A percentile compares a stretch with the other conserved stretches of the same genome.
phyloP scores from a whole-genome alignment of 345 rosid species.

The Moricandia arvensis region DNA sequence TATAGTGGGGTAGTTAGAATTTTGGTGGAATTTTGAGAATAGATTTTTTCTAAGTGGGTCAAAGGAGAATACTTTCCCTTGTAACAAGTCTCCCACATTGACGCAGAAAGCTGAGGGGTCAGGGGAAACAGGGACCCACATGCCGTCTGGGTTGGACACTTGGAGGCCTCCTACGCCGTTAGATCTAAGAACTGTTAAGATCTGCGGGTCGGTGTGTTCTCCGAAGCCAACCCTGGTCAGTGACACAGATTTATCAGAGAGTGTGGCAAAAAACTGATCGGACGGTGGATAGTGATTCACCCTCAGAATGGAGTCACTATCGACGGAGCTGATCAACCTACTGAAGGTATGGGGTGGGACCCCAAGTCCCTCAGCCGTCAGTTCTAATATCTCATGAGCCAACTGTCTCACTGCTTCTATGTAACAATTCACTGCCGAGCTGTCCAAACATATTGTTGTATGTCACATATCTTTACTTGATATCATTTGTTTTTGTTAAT shows the following conservation, averaged over 20 bases:
- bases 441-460: slow-evolving; percentile 36
- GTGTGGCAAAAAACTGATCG: slow-evolving; percentile 22
- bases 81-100: slow-evolving; percentile 81
- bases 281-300: slow-evolving; percentile 74
- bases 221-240: slow-evolving; percentile 66
- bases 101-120: slow-evolving; percentile 72
- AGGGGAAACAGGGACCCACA: slow-evolving; percentile 81
- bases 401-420: slow-evolving; percentile 55
- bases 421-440: slow-evolving; percentile 61
- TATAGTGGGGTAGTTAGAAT: too few relatives aligned
- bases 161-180: slow-evolving; percentile 88
- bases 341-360: slow-evolving; percentile 51
- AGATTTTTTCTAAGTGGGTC: too few relatives aligned
- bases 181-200: slow-evolving; percentile 75
- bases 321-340: slow-evolving; percentile 56
- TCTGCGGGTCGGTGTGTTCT: slow-evolving; percentile 96
- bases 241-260: slow-evolving; percentile 36
- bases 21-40: too few relatives aligned
- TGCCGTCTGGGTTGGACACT: slow-evolving; percentile 49
- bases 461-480: slow-evolving; percentile 17
- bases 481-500: not conserved
- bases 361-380: slow-evolving; percentile 68
- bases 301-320: slow-evolving; percentile 68
- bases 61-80: too few relatives aligned
- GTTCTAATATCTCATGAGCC: slow-evolving; percentile 68